Conservation (phyloP, 257 asterid species). For the Fraxinus anomala region DNA sequence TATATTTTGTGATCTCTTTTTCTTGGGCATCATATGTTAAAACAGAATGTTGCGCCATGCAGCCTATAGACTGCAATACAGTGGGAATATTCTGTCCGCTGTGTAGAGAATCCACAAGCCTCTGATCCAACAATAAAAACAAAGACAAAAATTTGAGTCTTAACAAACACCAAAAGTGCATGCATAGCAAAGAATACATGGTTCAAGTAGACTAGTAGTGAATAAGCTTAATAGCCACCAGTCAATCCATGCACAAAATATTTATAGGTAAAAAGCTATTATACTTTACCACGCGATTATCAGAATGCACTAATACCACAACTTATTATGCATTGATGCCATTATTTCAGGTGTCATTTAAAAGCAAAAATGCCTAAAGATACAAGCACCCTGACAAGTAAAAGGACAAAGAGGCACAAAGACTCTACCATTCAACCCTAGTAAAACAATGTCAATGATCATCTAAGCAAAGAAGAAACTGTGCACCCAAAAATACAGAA, state of each 20-base stretch:
- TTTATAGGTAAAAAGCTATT: conserved; percentile 19
- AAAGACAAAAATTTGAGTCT: conserved; percentile 25
- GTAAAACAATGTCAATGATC: conserved; percentile 16
- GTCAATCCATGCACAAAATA: conserved; percentile 18
- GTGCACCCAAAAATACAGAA: conserved; percentile 12
- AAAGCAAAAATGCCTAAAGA: conserved; percentile 16
- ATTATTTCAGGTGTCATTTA: conserved; percentile 19
- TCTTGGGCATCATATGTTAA: conserved; percentile 67
- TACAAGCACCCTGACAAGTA: conserved; percentile 27
- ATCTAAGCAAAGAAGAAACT: conserved; percentile 22
- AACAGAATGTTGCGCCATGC: conserved; percentile 68
- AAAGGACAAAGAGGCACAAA: conserved; percentile 1
- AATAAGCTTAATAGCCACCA: conserved; percentile 24
- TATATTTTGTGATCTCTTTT: conserved; percentile 49
- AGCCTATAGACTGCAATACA: conserved; percentile 83
- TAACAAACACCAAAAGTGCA: conserved; percentile 15
- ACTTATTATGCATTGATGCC: conserved; percentile 8
- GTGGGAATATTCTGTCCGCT: conserved; percentile 60
- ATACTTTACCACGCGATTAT: conserved; percentile 17
- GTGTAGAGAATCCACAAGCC: conserved; percentile 62
- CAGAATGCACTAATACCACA: conserved; percentile 14
- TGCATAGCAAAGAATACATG: conserved; percentile 20
- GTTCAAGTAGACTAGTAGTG: conserved; percentile 4
- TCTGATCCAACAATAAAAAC: conserved; percentile 36
- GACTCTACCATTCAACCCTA: conserved; percentile 20